Evolutionary conservation across 768 basidiomycete species (phyloP).

Genomic region (Tylopilus vinaceipallidus): DNA sequence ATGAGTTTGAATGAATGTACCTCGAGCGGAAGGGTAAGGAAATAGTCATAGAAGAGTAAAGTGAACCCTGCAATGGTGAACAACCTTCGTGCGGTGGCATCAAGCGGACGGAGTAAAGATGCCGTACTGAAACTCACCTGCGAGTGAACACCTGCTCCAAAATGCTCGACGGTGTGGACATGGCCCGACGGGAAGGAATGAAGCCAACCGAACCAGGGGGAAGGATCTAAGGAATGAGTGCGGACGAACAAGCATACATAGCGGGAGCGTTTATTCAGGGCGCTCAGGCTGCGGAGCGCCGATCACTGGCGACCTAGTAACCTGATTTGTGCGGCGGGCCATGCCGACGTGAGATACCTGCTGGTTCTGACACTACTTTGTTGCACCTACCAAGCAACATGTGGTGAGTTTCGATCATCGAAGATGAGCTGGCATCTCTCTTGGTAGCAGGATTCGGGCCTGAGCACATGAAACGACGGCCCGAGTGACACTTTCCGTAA

Average conservation of each 20-base stretch:
- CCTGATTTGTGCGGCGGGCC: too few relatives aligned
- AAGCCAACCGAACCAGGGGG: not conserved
- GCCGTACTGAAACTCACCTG: conserved; percentile 12
- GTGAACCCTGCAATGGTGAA: conserved; percentile 17
- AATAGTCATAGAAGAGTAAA: conserved; percentile 26
- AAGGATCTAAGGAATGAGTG: not conserved
- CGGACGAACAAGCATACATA: not conserved
- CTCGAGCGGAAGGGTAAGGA: conserved; percentile 28
- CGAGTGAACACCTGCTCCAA: conserved; percentile 13
- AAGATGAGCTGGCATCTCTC: too few relatives aligned
- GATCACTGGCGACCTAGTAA: too few relatives aligned
- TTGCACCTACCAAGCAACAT: too few relatives aligned
- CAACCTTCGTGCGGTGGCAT: conserved; percentile 1
- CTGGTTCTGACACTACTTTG: too few relatives aligned
- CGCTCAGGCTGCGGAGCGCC: too few relatives aligned
- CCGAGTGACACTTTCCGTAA: too few relatives aligned
- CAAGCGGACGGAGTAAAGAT: not conserved
- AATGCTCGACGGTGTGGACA: conserved; percentile 5
- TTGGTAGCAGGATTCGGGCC: too few relatives aligned
- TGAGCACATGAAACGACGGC: too few relatives aligned
- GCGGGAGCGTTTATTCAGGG: not conserved
- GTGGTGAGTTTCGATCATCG: too few relatives aligned
- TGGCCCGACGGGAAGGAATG: not conserved
- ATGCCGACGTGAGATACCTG: too few relatives aligned
- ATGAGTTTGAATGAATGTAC: conserved; percentile 4